phyloP scores from a whole-genome alignment of 2,329 filamentous ascomycete species.

The Aspergillaceae sp. region DNA sequence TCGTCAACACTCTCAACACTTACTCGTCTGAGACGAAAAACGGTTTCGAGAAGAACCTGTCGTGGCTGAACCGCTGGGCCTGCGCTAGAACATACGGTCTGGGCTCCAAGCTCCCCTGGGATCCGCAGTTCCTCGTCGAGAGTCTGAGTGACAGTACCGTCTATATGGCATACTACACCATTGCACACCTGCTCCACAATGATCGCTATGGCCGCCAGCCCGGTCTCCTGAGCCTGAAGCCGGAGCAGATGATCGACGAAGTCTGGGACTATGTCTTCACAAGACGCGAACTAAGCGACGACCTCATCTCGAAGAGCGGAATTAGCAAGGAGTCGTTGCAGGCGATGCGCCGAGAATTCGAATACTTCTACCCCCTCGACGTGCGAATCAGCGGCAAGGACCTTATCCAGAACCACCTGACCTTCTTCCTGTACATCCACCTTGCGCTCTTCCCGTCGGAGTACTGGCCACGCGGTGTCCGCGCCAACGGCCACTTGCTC shows the following conservation, averaged over 20 bases:
- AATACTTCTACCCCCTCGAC: conserved; percentile 95
- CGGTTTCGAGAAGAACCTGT: conserved; percentile 73
- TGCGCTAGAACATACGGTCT: conserved; percentile 86
- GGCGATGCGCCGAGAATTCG: conserved; percentile 80
- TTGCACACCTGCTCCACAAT: conserved; percentile 59
- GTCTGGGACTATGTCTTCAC: conserved; percentile 96
- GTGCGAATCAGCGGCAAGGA: conserved; percentile 86
- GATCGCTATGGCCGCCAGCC: conserved; percentile 75
- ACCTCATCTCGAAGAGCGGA: conserved; percentile 55
- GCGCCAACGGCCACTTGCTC: conserved; percentile 86
- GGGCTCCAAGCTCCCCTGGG: conserved; percentile 92
- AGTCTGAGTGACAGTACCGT: conserved; percentile 84
- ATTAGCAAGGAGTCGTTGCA: conserved; percentile 68
- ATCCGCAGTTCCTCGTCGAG: conserved; percentile 82
- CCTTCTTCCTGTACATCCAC: conserved; percentile 92
- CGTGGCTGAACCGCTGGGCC: conserved; percentile 94
- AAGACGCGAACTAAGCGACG: conserved; percentile 60
- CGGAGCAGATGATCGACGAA: conserved; percentile 87
- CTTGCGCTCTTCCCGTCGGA: conserved; percentile 77
- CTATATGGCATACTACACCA: conserved; percentile 61
- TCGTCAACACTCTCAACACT: conserved; percentile 66
- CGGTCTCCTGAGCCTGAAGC: conserved; percentile 59
- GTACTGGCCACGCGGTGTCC: conserved; percentile 80
- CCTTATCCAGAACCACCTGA: conserved; percentile 85
- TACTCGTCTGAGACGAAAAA: conserved; percentile 71